phyloP scores from a whole-genome alignment of 495 filamentous ascomycete genomes.

The Letharia columbiana region DNA sequence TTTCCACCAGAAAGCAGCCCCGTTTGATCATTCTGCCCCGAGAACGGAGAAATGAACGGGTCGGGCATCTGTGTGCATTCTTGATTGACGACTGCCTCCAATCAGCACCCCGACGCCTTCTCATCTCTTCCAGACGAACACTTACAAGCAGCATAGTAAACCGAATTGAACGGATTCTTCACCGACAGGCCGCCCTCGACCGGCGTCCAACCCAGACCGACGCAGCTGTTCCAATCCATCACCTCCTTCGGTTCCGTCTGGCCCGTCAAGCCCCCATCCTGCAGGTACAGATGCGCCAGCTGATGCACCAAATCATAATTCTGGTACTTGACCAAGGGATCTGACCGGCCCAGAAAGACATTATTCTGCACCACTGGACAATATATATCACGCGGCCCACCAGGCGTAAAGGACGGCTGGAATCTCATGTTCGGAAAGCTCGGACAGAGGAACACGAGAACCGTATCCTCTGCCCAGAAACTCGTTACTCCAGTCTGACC shows the following conservation, averaged over 20 bases:
- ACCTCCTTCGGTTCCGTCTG: background rate
- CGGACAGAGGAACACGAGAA: background rate
- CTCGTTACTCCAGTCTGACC: no score
- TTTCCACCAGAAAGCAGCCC: background rate
- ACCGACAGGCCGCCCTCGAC: background rate
- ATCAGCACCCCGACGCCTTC: background rate
- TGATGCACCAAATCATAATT: background rate
- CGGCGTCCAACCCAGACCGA: background rate
- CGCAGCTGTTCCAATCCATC: conserved; percentile 6
- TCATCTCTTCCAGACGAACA: background rate
- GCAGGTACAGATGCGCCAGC: background rate
- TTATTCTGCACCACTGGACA: background rate
- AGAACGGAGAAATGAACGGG: background rate
- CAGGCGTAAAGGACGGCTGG: background rate
- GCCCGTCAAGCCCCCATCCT: background rate
- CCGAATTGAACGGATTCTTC: conserved; percentile 2
- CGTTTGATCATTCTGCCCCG: background rate
- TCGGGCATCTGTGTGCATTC: background rate
- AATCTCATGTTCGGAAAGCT: background rate
- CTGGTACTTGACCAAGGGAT: conserved; percentile 1
- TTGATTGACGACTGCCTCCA: background rate
- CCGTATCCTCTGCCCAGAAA: background rate
- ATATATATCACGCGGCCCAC: background rate
- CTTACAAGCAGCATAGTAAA: conserved; percentile 2
- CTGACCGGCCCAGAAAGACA: background rate